A percentile compares a stretch with the other conserved stretches of the same genome.
phyloP scores from a whole-genome alignment of 148 eudicot species.

The Camellia sinensis region DNA sequence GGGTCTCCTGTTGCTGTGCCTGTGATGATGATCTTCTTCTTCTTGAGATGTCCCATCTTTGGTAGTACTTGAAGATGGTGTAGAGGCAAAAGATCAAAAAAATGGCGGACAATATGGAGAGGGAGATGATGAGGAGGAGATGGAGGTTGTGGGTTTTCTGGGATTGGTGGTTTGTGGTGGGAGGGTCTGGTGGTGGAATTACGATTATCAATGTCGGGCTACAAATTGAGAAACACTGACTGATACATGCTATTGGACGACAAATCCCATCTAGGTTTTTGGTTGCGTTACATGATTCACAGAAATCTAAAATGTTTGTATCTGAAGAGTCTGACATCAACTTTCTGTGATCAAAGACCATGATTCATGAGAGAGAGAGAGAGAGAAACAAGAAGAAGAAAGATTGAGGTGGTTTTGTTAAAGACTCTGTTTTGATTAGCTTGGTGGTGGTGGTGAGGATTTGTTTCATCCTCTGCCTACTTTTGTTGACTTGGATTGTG shows the following conservation, averaged over 20 bases:
- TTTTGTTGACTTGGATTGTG: slow-evolving; percentile 1
- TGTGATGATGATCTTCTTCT: neutral
- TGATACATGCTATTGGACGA: slow-evolving; percentile 28
- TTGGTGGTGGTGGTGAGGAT: neutral
- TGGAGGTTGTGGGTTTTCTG: slow-evolving; percentile 21
- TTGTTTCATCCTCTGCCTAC: neutral
- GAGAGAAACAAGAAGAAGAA: slow-evolving; percentile 6
- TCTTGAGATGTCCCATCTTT: neutral
- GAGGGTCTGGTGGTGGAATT: neutral
- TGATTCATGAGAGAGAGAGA: slow-evolving; percentile 13
- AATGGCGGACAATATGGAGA: slow-evolving; percentile 23
- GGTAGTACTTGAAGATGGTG: slow-evolving; percentile 30
- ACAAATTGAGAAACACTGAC: slow-evolving; percentile 14
- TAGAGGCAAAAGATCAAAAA: slow-evolving; percentile 25
- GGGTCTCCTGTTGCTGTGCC: neutral
- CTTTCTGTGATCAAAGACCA: slow-evolving; percentile 18
- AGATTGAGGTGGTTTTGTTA: neutral
- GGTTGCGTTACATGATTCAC: neutral
- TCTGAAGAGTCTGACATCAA: neutral
- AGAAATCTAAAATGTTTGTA: neutral
- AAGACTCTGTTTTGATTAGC: neutral
- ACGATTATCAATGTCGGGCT: neutral
- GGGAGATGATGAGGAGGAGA: slow-evolving; percentile 30
- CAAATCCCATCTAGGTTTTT: slow-evolving; percentile 24
- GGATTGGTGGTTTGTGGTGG: neutral